Evolutionary conservation across 192 early-diverging fungal species (phyloP), one percentile per base, ranked within the genome.

Genomic region (Rhizophagus clarus): DNA sequence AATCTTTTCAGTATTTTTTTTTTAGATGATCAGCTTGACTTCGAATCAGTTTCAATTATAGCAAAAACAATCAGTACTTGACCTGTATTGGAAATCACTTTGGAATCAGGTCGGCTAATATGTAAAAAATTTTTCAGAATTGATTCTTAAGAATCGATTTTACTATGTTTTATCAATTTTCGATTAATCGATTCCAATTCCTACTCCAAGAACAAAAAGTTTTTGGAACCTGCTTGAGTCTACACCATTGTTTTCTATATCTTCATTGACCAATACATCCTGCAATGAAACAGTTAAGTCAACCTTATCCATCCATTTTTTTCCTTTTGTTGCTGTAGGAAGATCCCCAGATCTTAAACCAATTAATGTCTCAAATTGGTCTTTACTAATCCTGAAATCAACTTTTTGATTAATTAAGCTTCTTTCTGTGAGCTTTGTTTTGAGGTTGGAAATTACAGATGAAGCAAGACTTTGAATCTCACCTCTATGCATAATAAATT

Each of bases 301-400:
- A 10, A 77, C 9, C 28, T 77, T 77, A 64, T 77, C 75, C n/a
- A 42, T 45, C 75, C 75, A 77, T 64, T 77, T 76, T 66, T 77
- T 77, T 0, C n/a, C 15, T 77, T 77, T 66, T 40, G 40, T 1
- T 0, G 62, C 34, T 7, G 32, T 15, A 11, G 62, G 40, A 64
- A 77, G 62, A 40, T 24, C 40, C 17, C 75, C 62, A 20, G 75
- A 66, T 47, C 75, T 77, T 26, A 77, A 64, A 6, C 75, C 62
- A 45, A 64, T 77, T 3, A 77, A 24, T 1, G 15, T n/a, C 47
- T 77, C 37, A 10, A 76, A 76, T 10, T 47, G 37, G 28, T 64
- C 62, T 45, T 76, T 0, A 32, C 61, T 62, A 2, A 77, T 45
- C 28, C 40, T 12, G 15, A 62, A 77, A 64, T 77, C 75, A 2